Conservation (phyloP, 352 stramenopile species). For the Phytophthora macrochlamydospora region DNA sequence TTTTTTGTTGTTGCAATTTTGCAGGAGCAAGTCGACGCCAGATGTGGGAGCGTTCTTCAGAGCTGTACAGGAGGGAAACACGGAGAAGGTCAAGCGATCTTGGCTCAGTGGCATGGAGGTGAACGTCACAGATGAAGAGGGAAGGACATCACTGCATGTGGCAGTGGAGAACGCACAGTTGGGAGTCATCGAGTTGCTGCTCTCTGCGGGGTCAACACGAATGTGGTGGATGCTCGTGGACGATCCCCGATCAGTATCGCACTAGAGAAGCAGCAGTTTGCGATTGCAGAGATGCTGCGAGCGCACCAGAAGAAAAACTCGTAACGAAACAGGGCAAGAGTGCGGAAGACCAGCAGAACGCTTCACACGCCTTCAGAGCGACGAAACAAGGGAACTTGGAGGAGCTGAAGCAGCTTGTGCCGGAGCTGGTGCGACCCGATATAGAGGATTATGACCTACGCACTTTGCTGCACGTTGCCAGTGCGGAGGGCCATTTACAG, state of each 20-base stretch:
- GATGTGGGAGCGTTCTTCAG: constrained; percentile 60
- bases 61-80: constrained; percentile 66
- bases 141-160: constrained; percentile 77
- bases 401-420: constrained; percentile 58
- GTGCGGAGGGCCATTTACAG: constrained; percentile 62
- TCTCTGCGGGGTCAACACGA: constrained; percentile 72
- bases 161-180: constrained; percentile 76
- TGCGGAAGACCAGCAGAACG: constrained; percentile 45
- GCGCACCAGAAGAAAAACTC: constrained; percentile 56
- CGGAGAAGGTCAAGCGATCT: constrained; percentile 75
- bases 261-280: constrained; percentile 57
- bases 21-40: constrained; percentile 35
- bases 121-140: constrained; percentile 55
- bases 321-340: constrained; percentile 33
- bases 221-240: constrained; percentile 54
- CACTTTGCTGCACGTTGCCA: constrained; percentile 76
- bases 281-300: constrained; percentile 69
- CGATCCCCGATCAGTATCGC: constrained; percentile 74
- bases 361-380: constrained; percentile 60
- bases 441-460: constrained; percentile 80
- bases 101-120: constrained; percentile 73
- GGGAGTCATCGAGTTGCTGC: constrained; percentile 72
- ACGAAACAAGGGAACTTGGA: constrained; percentile 59
- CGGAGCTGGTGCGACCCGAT: constrained; percentile 58
- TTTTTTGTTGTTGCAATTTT: too few species aligned